A percentile compares a stretch with the other conserved stretches of the same genome.
phyloP scores from a whole-genome alignment of 805 yeast species.

The Candida hispaniensis region DNA sequence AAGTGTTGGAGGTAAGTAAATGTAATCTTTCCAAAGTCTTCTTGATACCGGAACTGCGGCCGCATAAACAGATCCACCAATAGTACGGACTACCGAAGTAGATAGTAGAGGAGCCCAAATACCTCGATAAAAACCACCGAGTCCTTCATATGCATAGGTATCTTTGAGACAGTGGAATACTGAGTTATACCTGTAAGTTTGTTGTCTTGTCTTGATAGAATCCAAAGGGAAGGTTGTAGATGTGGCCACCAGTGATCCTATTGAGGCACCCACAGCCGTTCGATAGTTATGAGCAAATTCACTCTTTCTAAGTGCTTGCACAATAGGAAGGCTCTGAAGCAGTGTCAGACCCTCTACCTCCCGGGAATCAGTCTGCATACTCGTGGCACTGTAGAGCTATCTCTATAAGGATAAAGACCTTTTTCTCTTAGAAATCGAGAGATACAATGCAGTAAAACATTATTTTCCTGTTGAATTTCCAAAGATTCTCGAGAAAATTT shows the following conservation, averaged over 20 bases:
- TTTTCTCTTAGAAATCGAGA: no score
- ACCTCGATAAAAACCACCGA: conserved; percentile 65
- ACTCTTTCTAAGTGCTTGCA: no score
- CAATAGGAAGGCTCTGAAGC: no score
- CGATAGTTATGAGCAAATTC: conserved; percentile 36
- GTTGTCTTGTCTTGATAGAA: conserved; percentile 79
- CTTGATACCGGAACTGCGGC: conserved; percentile 34
- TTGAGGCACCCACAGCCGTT: conserved; percentile 50
- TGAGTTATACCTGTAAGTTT: conserved; percentile 54
- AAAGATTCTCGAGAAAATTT: no score
- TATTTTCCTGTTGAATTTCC: no score
- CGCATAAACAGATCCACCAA: conserved; percentile 56
- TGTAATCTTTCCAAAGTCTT: conserved; percentile 18
- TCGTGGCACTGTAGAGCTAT: no score
- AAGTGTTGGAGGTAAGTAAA: conserved; percentile 16
- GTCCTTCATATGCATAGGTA: conserved; percentile 53
- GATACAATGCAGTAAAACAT: no score
- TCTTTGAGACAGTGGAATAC: conserved; percentile 46
- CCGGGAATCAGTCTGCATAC: no score
- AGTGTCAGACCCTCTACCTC: no score
- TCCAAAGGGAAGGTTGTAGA: conserved; percentile 76
- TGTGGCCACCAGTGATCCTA: conserved; percentile 53
- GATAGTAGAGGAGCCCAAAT: conserved; percentile 62
- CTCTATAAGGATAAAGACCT: no score
- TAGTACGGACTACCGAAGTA: conserved; percentile 48